phyloP scores from a whole-genome alignment of 306 rosid species.

The Morella rubra region DNA sequence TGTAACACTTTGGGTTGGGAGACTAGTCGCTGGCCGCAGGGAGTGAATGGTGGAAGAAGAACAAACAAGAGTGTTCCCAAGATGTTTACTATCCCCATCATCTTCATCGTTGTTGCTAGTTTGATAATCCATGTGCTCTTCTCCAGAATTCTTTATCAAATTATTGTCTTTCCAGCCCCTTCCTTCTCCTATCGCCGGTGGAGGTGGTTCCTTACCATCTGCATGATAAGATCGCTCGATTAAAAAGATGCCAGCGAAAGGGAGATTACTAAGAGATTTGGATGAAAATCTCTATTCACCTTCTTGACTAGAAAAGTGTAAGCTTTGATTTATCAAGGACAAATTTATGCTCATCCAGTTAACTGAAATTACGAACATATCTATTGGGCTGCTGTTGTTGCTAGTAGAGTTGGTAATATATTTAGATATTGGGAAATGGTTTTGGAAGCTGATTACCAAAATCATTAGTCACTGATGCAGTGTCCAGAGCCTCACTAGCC shows the following conservation, averaged over 20 bases:
- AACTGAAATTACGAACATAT: too few species aligned
- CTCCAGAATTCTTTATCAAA: too few species aligned
- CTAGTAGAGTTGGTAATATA: neutral
- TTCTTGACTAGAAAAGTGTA: neutral
- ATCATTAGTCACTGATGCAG: constrained; percentile 31
- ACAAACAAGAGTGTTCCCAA: neutral
- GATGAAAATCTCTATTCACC: neutral
- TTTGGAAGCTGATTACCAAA: constrained; percentile 25
- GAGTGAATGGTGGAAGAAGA: constrained; percentile 14
- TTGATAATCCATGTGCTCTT: too few species aligned
- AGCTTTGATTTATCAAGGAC: neutral
- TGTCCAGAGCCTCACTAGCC: constrained; percentile 25
- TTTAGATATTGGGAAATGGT: neutral
- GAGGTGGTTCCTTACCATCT: constrained; percentile 24
- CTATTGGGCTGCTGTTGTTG: neutral
- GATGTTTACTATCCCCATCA: too few species aligned
- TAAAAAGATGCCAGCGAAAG: neutral
- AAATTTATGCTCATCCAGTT: too few species aligned
- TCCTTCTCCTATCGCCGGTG: constrained; percentile 16
- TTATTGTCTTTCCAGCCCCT: too few species aligned
- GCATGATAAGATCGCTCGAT: constrained; percentile 15
- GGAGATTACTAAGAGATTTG: constrained; percentile 3
- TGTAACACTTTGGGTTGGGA: constrained; percentile 21
- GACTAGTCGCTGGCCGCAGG: constrained; percentile 7
- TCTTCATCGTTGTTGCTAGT: too few species aligned